Conservation (phyloP, 306 rosid genomes). For the Gynostemma pentaphyllum region DNA sequence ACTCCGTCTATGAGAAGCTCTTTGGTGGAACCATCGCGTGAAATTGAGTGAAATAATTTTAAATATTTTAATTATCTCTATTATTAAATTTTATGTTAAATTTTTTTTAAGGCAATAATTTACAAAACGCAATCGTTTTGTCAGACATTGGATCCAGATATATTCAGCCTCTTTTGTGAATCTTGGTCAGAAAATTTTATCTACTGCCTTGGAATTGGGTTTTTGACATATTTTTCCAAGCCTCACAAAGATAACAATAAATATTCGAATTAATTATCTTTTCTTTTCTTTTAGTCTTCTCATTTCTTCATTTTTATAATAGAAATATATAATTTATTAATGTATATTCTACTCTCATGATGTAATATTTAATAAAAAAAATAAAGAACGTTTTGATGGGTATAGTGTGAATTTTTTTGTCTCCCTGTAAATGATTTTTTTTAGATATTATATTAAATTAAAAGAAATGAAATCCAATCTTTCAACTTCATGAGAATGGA, state of each 20-base stretch:
- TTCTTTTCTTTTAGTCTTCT: background rate
- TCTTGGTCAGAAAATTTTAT: background rate
- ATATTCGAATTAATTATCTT: background rate
- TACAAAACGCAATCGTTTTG: background rate
- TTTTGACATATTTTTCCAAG: background rate
- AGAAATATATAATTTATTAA: background rate
- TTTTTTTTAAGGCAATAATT: background rate
- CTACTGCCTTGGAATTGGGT: background rate
- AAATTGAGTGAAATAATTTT: too few relatives aligned
- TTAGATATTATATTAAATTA: too few relatives aligned
- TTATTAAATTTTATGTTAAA: background rate
- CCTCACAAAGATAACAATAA: background rate
- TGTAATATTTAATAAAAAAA: too few relatives aligned
- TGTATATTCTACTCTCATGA: background rate
- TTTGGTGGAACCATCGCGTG: too few relatives aligned
- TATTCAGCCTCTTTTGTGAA: background rate
- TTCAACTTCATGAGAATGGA: too few relatives aligned
- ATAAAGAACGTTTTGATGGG: too few relatives aligned
- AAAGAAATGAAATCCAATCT: too few relatives aligned
- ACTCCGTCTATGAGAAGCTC: too few relatives aligned
- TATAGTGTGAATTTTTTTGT: too few relatives aligned
- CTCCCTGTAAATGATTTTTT: too few relatives aligned
- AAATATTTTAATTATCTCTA: background rate
- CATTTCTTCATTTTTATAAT: background rate
- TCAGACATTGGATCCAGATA: constrained; percentile 3